phyloP scores from a whole-genome alignment of 2,329 filamentous ascomycete species.

The Neocatenulostroma microsporum region DNA sequence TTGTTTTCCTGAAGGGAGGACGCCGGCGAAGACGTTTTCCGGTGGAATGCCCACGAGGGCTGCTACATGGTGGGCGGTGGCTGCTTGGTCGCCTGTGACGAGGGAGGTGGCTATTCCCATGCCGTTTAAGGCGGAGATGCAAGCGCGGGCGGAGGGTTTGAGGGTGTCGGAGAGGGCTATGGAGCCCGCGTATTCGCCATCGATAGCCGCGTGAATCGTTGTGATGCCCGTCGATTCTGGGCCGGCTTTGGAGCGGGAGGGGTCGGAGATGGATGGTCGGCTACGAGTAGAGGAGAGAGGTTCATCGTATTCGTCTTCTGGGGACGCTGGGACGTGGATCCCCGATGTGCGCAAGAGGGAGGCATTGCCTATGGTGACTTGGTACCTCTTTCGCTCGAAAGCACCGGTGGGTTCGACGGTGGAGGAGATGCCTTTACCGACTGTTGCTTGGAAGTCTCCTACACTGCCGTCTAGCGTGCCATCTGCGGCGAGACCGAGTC shows the following conservation, averaged over 20 bases:
- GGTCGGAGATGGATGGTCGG: conserved; percentile 27
- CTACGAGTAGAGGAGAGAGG: conserved; percentile 27
- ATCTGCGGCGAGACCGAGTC: conserved; percentile 65
- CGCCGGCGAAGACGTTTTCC: conserved; percentile 73
- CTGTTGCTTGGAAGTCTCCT: conserved; percentile 48
- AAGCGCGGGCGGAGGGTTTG: conserved; percentile 75
- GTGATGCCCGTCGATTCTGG: conserved; percentile 65
- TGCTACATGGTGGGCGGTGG: conserved; percentile 78
- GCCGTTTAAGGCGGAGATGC: conserved; percentile 26
- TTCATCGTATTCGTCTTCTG: conserved; percentile 47
- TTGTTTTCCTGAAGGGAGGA: conserved; percentile 76
- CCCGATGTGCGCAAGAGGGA: conserved; percentile 46
- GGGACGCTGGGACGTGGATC: conserved; percentile 51
- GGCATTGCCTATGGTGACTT: conserved; percentile 11
- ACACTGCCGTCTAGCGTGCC: conserved; percentile 70
- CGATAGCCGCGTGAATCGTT: conserved; percentile 84
- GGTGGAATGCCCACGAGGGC: conserved; percentile 69
- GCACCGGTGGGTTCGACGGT: conserved; percentile 66
- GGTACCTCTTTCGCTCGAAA: conserved; percentile 59
- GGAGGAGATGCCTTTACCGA: conserved; percentile 69
- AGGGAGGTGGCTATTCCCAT: conserved; percentile 86
- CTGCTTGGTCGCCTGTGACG: conserved; percentile 84
- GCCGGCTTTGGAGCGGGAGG: conserved; percentile 29
- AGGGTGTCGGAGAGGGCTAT: conserved; percentile 83
- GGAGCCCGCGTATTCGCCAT: conserved; percentile 70